These are phyloP conservation scores for Xylaria arbuscula DNA, from an alignment of 2,329 filamentous ascomycete genomes.

Conservation along the genomic window DNA sequence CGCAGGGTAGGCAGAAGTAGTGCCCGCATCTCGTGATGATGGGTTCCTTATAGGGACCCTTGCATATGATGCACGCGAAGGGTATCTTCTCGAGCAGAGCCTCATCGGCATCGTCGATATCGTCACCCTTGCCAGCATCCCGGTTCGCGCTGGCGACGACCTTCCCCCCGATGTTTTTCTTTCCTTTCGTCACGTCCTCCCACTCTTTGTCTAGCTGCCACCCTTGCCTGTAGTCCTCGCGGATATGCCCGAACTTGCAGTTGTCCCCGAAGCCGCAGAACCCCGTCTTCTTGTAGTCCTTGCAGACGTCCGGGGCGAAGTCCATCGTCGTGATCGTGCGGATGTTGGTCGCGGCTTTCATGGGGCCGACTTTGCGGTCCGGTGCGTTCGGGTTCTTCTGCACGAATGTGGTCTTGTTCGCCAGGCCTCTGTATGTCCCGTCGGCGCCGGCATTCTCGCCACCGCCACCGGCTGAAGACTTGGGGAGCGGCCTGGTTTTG, in stretches of 20 bases:
- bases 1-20: slow-evolving; percentile 95
- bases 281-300: slow-evolving; percentile 88
- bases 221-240: slow-evolving; percentile 86
- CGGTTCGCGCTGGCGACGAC: slow-evolving; percentile 70
- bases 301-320: slow-evolving; percentile 92
- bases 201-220: slow-evolving; percentile 97
- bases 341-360: slow-evolving; percentile 90
- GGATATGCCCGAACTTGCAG: slow-evolving; percentile 83
- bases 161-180: slow-evolving; percentile 70
- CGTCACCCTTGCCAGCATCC: slow-evolving; percentile 52
- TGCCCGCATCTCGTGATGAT: slow-evolving; percentile 92
- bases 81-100: slow-evolving; percentile 84
- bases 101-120: slow-evolving; percentile 70
- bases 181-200: slow-evolving; percentile 83
- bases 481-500: slow-evolving; percentile 59
- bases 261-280: slow-evolving; percentile 78
- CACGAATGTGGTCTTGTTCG: slow-evolving; percentile 79
- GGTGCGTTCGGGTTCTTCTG: slow-evolving; percentile 83
- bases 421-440: slow-evolving; percentile 80
- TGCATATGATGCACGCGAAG: slow-evolving; percentile 90
- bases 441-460: slow-evolving; percentile 55
- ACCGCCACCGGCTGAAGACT: slow-evolving; percentile 47
- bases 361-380: slow-evolving; percentile 78
- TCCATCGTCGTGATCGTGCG: slow-evolving; percentile 91
- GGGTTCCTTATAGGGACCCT: slow-evolving; percentile 79